Conservation (phyloP, 208 protist genomes). For the Trypanosoma boissoni region DNA sequence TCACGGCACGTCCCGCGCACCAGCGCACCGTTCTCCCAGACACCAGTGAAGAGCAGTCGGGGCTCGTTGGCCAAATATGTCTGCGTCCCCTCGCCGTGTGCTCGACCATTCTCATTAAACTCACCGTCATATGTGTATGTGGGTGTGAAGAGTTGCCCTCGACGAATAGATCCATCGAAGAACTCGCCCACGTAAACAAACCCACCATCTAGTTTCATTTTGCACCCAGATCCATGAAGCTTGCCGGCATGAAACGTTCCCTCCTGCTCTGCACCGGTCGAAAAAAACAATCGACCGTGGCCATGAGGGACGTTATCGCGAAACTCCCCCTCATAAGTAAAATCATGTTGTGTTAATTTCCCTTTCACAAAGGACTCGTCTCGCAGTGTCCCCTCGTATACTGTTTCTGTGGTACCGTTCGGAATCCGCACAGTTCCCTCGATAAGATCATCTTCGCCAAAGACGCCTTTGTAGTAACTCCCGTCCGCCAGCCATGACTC, state of each 20-base stretch:
- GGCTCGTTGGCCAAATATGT: conserved; percentile 87
- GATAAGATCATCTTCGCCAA: conserved; percentile 71
- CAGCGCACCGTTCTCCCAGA: conserved; percentile 83
- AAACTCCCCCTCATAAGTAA: conserved; percentile 86
- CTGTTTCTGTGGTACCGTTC: conserved; percentile 74
- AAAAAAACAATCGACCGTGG: conserved; percentile 68
- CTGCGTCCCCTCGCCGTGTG: conserved; percentile 82
- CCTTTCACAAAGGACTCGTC: conserved; percentile 85
- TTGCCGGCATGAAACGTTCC: conserved; percentile 87
- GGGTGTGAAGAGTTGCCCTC: conserved; percentile 81
- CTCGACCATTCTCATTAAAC: conserved; percentile 85
- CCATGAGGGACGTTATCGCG: conserved; percentile 82
- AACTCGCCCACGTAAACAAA: conserved; percentile 91
- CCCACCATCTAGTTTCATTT: conserved; percentile 89
- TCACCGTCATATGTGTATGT: conserved; percentile 92
- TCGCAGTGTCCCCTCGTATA: conserved; percentile 74
- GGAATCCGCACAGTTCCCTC: conserved; percentile 87
- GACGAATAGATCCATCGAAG: conserved; percentile 71
- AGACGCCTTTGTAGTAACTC: conserved; percentile 78
- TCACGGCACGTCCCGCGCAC: conserved; percentile 79
- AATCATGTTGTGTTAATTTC: conserved; percentile 75
- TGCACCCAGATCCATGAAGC: conserved; percentile 77
- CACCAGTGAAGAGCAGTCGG: conserved; percentile 79
- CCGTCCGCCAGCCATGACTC: conserved; percentile 88
- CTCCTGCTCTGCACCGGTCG: conserved; percentile 77